Evolutionary conservation across 1,284 basidiomycete species (phyloP).

Genomic region (Ustilago loliicola): DNA sequence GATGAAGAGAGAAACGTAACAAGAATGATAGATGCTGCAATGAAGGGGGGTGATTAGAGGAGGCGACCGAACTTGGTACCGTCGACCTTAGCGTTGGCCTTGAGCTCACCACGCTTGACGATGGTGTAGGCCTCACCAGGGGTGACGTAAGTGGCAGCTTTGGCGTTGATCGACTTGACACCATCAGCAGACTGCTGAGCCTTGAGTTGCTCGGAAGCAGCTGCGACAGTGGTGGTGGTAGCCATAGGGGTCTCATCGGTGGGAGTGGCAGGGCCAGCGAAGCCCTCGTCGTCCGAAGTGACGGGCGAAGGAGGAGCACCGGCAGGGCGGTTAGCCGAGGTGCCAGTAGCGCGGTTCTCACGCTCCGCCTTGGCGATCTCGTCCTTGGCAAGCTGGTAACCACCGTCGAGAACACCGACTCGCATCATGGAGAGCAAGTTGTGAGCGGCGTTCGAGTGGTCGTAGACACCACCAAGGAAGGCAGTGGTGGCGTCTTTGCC

Average conservation of each 20-base stretch:
- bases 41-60: conserved; percentile 18
- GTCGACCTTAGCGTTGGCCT: conserved; percentile 53
- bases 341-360: conserved; percentile 49
- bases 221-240: conserved; percentile 41
- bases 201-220: conserved; percentile 52
- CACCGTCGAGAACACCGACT: conserved; percentile 68
- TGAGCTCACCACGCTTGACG: conserved; percentile 58
- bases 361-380: conserved; percentile 49
- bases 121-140: conserved; percentile 67
- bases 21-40: background rate
- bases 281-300: conserved; percentile 58
- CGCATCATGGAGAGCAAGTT: conserved; percentile 69
- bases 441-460: conserved; percentile 69
- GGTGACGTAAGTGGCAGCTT: conserved; percentile 59
- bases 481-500: conserved; percentile 69
- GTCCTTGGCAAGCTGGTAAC: conserved; percentile 66
- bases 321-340: conserved; percentile 46
- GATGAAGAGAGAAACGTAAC: background rate
- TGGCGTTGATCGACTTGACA: conserved; percentile 46
- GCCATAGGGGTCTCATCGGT: conserved; percentile 50
- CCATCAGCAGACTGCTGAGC: conserved; percentile 46
- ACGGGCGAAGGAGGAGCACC: conserved; percentile 57
- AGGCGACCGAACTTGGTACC: conserved; percentile 54
- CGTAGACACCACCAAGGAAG: conserved; percentile 69
- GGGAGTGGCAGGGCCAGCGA: conserved; percentile 45